Percentiles rank a stretch among this genome's conserved stretches.
These are phyloP conservation scores for Arachis monticola DNA, from an alignment of 331 rosid species.

Conservation along the genomic window DNA sequence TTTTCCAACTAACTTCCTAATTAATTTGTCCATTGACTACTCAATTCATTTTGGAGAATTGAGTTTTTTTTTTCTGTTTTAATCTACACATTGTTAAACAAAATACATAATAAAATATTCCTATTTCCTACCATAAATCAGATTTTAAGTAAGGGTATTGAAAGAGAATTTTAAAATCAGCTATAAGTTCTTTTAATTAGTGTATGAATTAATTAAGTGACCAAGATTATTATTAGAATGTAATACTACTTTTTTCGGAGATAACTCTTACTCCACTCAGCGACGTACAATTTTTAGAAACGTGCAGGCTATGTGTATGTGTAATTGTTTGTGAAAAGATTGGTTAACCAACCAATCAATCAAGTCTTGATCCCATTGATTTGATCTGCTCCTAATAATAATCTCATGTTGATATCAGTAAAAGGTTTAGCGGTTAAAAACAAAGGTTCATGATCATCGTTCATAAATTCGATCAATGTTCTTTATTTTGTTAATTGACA, in stretches of 20 bases:
- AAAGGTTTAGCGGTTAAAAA: background rate
- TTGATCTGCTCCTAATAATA: background rate
- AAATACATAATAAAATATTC: too few species aligned
- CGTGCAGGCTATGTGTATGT: background rate
- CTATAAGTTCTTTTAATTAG: background rate
- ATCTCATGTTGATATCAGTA: background rate
- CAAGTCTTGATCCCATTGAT: background rate
- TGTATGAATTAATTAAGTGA: background rate
- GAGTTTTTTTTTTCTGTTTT: too few species aligned
- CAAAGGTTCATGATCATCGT: too few species aligned
- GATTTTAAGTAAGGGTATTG: too few species aligned
- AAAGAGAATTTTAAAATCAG: too few species aligned
- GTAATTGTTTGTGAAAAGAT: background rate
- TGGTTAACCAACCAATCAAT: constrained; percentile 1
- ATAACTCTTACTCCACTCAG: background rate
- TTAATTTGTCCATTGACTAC: background rate
- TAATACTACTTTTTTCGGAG: background rate
- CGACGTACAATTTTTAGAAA: too few species aligned
- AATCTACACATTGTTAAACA: too few species aligned
- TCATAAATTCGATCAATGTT: too few species aligned
- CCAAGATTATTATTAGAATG: too few species aligned
- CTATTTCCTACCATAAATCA: too few species aligned
- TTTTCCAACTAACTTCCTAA: constrained; percentile 29
- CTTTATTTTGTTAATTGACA: too few species aligned
- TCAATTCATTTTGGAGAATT: too few species aligned